Evolutionary conservation across 2,329 filamentous ascomycete genomes (phyloP).

Genomic region (Aureobasidium sp.): DNA sequence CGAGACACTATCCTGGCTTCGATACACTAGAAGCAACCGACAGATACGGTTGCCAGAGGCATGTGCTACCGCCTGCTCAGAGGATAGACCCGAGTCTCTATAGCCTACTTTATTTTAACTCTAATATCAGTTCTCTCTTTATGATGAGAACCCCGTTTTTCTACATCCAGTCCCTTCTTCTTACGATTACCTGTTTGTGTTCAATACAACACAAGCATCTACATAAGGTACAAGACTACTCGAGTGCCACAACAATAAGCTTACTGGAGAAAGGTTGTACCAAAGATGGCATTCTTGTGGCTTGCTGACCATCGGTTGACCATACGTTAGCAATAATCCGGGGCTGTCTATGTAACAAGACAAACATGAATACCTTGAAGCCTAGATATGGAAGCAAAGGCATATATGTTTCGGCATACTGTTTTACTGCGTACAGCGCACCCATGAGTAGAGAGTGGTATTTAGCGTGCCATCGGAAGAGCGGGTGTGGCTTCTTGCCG

Average conservation of each 20-base stretch:
- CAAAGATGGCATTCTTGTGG: not conserved
- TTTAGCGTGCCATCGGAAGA: not conserved
- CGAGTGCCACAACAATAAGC: not conserved
- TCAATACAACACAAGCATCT: not conserved
- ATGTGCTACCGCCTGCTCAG: not conserved
- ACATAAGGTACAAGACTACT: not conserved
- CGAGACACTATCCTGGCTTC: not conserved
- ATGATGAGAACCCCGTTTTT: not conserved
- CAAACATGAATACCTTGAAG: not conserved
- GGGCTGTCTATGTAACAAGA: not conserved
- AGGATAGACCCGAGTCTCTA: not conserved
- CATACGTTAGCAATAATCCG: no score
- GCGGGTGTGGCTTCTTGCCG: constrained; percentile 2
- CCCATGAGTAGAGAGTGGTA: not conserved
- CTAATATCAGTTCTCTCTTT: not conserved
- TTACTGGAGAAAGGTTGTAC: not conserved
- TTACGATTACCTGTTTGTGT: not conserved
- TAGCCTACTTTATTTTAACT: not conserved
- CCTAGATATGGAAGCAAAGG: not conserved
- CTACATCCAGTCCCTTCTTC: not conserved
- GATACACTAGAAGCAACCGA: not conserved
- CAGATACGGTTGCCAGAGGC: not conserved
- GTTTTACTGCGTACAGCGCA: no score
- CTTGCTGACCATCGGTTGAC: not conserved
- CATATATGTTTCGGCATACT: not conserved